phyloP scores from a whole-genome alignment of 2,329 filamentous ascomycete species.

The Neodidymelliopsis sp. region DNA sequence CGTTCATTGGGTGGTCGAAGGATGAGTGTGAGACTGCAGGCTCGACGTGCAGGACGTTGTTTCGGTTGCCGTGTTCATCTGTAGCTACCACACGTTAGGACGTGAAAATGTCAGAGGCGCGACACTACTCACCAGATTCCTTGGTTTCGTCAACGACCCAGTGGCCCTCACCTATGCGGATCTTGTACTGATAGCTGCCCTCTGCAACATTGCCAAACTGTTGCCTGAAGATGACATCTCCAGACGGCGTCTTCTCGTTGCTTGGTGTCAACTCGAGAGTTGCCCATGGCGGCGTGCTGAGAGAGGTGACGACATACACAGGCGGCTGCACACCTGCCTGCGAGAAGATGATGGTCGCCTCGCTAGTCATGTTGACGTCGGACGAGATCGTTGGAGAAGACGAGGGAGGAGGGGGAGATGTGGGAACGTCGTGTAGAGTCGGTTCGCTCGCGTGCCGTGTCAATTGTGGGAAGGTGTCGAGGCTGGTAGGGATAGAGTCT shows the following conservation, averaged over 20 bases:
- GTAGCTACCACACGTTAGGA: conserved; percentile 51
- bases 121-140: conserved; percentile 62
- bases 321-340: conserved; percentile 69
- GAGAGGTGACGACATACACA: conserved; percentile 73
- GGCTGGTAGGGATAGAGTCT: conserved; percentile 20
- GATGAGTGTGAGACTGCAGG: conserved; percentile 1
- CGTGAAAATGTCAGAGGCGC: neutral
- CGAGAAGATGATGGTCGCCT: conserved; percentile 67
- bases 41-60: conserved; percentile 58
- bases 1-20: neutral
- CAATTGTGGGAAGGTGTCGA: conserved; percentile 14
- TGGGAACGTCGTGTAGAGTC: neutral
- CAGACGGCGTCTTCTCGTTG: conserved; percentile 56
- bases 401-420: conserved; percentile 6
- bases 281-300: conserved; percentile 72
- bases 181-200: conserved; percentile 76
- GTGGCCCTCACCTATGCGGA: conserved; percentile 70
- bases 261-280: conserved; percentile 68
- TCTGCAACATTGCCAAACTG: conserved; percentile 63
- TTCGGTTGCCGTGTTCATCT: conserved; percentile 61
- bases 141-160: conserved; percentile 71
- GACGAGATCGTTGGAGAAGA: conserved; percentile 1
- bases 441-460: conserved; percentile 27
- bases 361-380: conserved; percentile 28
- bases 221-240: conserved; percentile 66